phyloP scores from a whole-genome alignment of 1,284 basidiomycete species.

The Fomitopsis schrenkii region DNA sequence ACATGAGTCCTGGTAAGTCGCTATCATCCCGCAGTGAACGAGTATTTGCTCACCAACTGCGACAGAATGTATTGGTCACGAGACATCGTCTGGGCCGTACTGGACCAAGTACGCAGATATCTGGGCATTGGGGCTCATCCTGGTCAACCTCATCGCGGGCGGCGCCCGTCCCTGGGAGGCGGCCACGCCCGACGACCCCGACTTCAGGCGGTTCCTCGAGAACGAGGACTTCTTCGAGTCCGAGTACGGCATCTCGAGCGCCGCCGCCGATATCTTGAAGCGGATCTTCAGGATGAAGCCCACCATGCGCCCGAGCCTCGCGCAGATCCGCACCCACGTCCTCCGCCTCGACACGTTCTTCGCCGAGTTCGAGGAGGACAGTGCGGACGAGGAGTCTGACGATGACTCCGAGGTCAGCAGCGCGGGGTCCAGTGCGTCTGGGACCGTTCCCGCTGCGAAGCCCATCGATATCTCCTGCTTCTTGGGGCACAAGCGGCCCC shows the following conservation, averaged over 20 bases:
- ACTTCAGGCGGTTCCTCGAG: conserved; percentile 50
- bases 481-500: neutral
- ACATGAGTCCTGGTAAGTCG: conserved; percentile 54
- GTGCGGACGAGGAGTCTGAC: neutral
- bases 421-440: neutral
- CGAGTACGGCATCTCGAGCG: conserved; percentile 69
- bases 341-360: conserved; percentile 64
- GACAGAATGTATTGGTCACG: conserved; percentile 25
- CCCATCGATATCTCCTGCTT: neutral
- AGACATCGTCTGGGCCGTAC: conserved; percentile 37
- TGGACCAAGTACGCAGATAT: conserved; percentile 79
- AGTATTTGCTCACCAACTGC: neutral
- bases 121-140: conserved; percentile 70
- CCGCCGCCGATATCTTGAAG: conserved; percentile 53
- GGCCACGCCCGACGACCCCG: conserved; percentile 70
- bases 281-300: conserved; percentile 56
- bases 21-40: neutral
- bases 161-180: conserved; percentile 85
- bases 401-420: neutral
- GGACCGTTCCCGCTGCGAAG: neutral
- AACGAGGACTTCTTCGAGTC: conserved; percentile 67
- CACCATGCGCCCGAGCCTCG: conserved; percentile 50
- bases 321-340: conserved; percentile 59
- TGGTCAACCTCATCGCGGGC: conserved; percentile 69
- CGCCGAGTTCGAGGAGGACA: conserved; percentile 31